Conservation (phyloP, 345 rosid genomes). For the Camelina sativa region DNA sequence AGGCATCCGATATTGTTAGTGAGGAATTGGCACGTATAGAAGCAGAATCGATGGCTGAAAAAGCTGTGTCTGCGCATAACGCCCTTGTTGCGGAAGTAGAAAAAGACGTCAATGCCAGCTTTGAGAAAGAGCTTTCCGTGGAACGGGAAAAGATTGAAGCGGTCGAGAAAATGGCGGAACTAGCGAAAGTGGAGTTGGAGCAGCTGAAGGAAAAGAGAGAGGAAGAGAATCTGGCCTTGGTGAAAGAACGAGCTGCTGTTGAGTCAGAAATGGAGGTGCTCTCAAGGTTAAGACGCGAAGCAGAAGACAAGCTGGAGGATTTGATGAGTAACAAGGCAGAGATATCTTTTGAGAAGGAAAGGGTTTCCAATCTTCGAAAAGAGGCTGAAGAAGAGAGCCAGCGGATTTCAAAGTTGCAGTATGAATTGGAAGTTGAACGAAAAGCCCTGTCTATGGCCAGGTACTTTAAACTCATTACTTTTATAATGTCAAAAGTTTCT, state of each 20-base stretch:
- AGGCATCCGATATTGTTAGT: slow-evolving; percentile 75
- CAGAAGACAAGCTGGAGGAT: slow-evolving; percentile 80
- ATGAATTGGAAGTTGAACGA: slow-evolving; percentile 91
- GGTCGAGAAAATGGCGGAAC: slow-evolving; percentile 87
- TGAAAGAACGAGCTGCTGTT: slow-evolving; percentile 77
- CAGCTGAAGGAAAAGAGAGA: slow-evolving; percentile 78
- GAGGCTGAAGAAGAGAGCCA: slow-evolving; percentile 85
- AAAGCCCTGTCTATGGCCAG: slow-evolving; percentile 97
- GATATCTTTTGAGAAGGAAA: slow-evolving; percentile 86
- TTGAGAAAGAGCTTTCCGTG: slow-evolving; percentile 75
- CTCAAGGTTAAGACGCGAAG: slow-evolving; percentile 72
- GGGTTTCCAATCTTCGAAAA: slow-evolving; percentile 61
- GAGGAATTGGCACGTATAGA: slow-evolving; percentile 98
- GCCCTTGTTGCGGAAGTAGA: slow-evolving; percentile 90
- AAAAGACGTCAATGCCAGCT: slow-evolving; percentile 79
- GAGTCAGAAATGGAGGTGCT: slow-evolving; percentile 91
- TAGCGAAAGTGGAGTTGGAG: slow-evolving; percentile 72
- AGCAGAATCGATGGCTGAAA: slow-evolving; percentile 94
- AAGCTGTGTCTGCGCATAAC: slow-evolving; percentile 82
- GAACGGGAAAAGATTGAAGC: slow-evolving; percentile 87
- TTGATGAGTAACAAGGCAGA: slow-evolving; percentile 77
- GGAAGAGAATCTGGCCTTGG: slow-evolving; percentile 62
- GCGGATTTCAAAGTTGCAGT: slow-evolving; percentile 69
- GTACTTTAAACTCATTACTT: slow-evolving; percentile 46
- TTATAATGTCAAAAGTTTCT: neutral